These are phyloP conservation scores for Byssoonygena ceratinophila DNA, from an alignment of 2,329 filamentous ascomycete genomes.

Conservation along the genomic window DNA sequence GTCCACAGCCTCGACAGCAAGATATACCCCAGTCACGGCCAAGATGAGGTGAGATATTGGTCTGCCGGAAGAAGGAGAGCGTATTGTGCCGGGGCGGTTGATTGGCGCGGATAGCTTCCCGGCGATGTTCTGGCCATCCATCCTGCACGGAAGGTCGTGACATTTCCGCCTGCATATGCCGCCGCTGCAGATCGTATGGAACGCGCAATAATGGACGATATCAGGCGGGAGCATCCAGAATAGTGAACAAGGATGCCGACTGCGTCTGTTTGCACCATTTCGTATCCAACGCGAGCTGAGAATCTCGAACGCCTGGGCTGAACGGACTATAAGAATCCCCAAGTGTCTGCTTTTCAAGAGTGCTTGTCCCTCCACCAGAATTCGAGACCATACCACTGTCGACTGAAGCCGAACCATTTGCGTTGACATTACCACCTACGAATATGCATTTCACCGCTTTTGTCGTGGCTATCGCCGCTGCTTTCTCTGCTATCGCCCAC, in stretches of 20 bases:
- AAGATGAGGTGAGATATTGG: no score
- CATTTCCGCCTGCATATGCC: no score
- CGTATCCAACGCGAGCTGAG: neutral
- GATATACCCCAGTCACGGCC: no score
- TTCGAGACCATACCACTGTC: no score
- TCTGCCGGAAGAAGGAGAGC: no score
- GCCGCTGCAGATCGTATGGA: neutral
- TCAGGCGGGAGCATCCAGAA: no score
- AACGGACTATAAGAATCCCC: neutral
- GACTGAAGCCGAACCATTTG: neutral
- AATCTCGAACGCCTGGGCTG: neutral
- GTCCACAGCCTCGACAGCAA: no score
- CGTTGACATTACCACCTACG: neutral
- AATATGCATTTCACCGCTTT: neutral
- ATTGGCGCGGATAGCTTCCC: neutral
- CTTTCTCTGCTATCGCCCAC: neutral
- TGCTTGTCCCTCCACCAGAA: no score
- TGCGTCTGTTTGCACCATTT: neutral
- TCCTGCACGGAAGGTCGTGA: no score
- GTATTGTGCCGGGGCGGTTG: neutral
- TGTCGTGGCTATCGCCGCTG: neutral
- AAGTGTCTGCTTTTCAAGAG: no score
- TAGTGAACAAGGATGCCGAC: neutral
- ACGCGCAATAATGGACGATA: no score
- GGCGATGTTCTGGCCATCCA: no score